These are phyloP conservation scores for Mycena venus DNA, from an alignment of 768 basidiomycete genomes.

Conservation along the genomic window DNA sequence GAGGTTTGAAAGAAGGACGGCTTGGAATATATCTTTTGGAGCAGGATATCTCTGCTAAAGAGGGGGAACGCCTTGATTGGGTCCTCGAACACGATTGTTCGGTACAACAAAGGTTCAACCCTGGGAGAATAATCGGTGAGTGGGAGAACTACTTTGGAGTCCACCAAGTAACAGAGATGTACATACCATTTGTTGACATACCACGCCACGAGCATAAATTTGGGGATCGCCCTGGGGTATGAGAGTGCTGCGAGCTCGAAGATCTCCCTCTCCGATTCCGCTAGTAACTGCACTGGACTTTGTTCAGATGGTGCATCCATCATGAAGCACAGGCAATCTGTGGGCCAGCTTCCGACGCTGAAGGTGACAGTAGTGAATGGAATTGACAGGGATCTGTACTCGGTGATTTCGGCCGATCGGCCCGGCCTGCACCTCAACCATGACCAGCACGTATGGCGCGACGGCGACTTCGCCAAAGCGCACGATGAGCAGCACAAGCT, in stretches of 20 bases:
- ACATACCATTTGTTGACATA: neutral
- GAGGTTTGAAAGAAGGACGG: neutral
- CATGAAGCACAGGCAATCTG: too few species aligned
- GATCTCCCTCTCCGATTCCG: neutral
- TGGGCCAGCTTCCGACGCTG: too few species aligned
- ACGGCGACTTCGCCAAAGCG: slow-evolving; percentile 12
- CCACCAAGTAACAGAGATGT: too few species aligned
- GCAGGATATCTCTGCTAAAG: too few species aligned
- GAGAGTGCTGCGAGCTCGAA: slow-evolving; percentile 2
- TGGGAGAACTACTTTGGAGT: too few species aligned
- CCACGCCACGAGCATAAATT: neutral
- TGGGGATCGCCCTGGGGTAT: neutral
- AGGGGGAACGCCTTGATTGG: neutral
- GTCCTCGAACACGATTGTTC: neutral
- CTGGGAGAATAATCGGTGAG: neutral
- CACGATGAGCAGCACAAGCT: slow-evolving; percentile 14
- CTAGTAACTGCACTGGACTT: neutral
- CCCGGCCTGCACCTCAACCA: neutral
- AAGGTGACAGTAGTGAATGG: too few species aligned
- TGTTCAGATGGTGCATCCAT: too few species aligned
- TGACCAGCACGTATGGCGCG: slow-evolving; percentile 14
- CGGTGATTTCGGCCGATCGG: slow-evolving; percentile 1
- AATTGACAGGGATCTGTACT: too few species aligned
- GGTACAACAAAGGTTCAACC: neutral
- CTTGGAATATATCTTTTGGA: neutral